Evolutionary conservation across 768 basidiomycete genomes (phyloP).

Genomic region (Coprinopsis marcescibilis): DNA sequence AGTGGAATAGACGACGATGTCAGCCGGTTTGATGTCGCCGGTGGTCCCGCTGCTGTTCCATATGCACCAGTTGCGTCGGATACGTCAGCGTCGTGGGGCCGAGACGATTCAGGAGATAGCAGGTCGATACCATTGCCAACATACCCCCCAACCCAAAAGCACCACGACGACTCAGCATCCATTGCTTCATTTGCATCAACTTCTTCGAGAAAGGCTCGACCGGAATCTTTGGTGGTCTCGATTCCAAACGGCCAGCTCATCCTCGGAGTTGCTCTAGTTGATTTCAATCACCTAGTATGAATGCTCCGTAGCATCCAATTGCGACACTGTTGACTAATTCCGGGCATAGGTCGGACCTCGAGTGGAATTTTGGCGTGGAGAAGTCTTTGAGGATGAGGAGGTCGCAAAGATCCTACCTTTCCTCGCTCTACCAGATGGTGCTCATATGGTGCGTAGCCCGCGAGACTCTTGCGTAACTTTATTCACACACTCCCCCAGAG

Average conservation of each 20-base stretch:
- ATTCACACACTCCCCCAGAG: conserved; percentile 37
- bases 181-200: conserved; percentile 60
- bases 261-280: conserved; percentile 86
- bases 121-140: conserved; percentile 23
- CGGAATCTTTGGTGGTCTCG: conserved; percentile 70
- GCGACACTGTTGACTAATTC: conserved; percentile 12
- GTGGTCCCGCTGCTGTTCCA: conserved; percentile 50
- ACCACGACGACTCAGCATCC: conserved; percentile 45
- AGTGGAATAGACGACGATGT: conserved; percentile 7
- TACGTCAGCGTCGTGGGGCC: neutral
- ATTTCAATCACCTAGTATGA: conserved; percentile 89
- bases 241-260: conserved; percentile 58
- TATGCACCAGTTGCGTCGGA: conserved; percentile 22
- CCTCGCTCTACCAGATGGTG: conserved; percentile 94
- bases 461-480: neutral
- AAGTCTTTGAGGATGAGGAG: conserved; percentile 81
- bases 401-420: conserved; percentile 85
- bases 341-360: conserved; percentile 74
- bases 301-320: conserved; percentile 3
- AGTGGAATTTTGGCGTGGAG: conserved; percentile 78
- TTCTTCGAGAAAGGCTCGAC: conserved; percentile 66
- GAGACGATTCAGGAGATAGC: conserved; percentile 20
- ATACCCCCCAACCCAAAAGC: conserved; percentile 53
- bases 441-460: conserved; percentile 68
- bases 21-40: conserved; percentile 35